These are phyloP conservation scores for Pisolithus marmoratus DNA, from an alignment of 768 basidiomycete genomes.

Conservation along the genomic window DNA sequence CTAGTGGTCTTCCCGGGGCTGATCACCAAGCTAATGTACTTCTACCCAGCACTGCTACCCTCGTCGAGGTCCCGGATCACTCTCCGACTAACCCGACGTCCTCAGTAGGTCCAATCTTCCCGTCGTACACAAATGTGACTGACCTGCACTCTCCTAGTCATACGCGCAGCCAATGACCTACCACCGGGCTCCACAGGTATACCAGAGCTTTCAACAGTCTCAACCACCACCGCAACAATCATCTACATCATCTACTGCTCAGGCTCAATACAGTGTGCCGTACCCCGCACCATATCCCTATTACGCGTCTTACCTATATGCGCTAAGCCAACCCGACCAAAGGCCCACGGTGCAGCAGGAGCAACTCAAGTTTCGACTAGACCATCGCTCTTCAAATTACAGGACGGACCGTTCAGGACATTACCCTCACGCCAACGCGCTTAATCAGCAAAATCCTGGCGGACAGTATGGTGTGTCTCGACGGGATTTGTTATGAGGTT, in stretches of 20 bases:
- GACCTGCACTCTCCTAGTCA: too few species aligned
- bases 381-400: not conserved
- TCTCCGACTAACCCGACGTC: constrained; percentile 2
- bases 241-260: not conserved
- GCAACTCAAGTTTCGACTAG: not conserved
- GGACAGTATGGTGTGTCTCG: not conserved
- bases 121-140: not conserved
- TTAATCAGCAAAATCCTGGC: not conserved
- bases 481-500: not conserved
- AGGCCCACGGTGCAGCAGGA: too few species aligned
- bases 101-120: constrained; percentile 8
- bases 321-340: too few species aligned
- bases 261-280: not conserved
- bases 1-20: constrained; percentile 7
- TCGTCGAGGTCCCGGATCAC: constrained; percentile 27
- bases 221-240: too few species aligned
- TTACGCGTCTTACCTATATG: not conserved
- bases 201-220: not conserved
- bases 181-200: too few species aligned
- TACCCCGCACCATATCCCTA: not conserved
- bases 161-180: too few species aligned
- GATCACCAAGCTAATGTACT: constrained; percentile 13
- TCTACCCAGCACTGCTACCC: constrained; percentile 30
- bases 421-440: not conserved
- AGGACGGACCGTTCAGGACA: too few species aligned